Base-by-base conservation (phyloP, 768 basidiomycete species). In the Auricularia cornea region DNA sequence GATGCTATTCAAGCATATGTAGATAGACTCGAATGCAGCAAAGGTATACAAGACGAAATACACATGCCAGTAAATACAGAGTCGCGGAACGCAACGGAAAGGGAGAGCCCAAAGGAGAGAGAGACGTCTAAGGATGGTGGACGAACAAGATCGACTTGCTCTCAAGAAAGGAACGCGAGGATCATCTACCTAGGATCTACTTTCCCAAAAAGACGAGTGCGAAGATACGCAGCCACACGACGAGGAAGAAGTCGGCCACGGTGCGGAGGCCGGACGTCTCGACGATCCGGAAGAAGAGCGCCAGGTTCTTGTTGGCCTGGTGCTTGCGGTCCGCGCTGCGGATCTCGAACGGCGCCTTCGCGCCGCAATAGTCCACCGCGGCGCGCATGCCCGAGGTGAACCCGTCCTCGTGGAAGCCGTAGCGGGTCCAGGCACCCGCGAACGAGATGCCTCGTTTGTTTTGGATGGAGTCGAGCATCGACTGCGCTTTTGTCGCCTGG, bases 401-500 rank as follows among this genome's bases (percentile, higher is more conserved):
- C 2, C 86, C 88, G 69, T 90, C 90, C 73, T 91, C 89, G 74
- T 92, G 89, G 78, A 92, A 90, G 20, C 89, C 89, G 68, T 89
- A 90, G 63, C 83, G 83, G 54, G 85, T 79, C 77, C 86, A 92
- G 29, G 89, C 89, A 11, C 88, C 87, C 1, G 81, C 87, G 69
- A 80, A 88, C 8, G 85, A 80, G 66, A 90, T 80, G 3, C 81
- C 80, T 10, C 86, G 80, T 56, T 68, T 79, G 68, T 83, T 82
- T 73, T 91, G 89, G 62, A 90, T 90, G 18, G 69, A 70, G 59
- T 71, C 70, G 70, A 90, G 80, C 29, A 76, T 75, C 10, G 70
- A 66, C 68, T 89, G 88, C 0, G 85, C 82, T 23, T 68, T 71
- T 28, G 89, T 78, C 18, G 85, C 84, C 80, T 83, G 67, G 11